Conservation (phyloP, 257 asterid species). For the Knoxia roxburghii region DNA sequence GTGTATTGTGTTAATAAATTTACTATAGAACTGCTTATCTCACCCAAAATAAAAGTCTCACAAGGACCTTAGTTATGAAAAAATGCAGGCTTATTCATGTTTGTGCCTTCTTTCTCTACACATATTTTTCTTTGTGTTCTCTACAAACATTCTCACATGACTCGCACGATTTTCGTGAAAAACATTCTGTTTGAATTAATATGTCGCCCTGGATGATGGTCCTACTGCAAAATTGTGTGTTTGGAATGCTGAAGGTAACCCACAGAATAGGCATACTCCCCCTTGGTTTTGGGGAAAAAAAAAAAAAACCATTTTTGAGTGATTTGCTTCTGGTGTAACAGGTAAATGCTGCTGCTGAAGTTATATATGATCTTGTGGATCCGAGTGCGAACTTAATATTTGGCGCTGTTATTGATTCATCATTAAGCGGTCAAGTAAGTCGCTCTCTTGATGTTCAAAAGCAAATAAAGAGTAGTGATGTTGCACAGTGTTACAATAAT, state of each 20-base stretch:
- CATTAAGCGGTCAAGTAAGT: conserved; percentile 86
- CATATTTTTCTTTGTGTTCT: not conserved
- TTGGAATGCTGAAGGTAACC: not conserved
- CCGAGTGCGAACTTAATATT: conserved; percentile 94
- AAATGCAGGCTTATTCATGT: no score
- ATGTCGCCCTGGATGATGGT: not conserved
- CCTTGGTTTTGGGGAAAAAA: not conserved
- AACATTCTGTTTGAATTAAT: not conserved
- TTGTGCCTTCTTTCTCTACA: not conserved
- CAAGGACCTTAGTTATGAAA: no score
- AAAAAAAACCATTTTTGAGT: not conserved
- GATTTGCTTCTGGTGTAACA: conserved; percentile 16
- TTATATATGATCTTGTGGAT: conserved; percentile 90
- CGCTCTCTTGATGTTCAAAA: not conserved
- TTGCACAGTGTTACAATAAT: not conserved
- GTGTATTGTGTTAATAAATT: not conserved
- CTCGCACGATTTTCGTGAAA: not conserved
- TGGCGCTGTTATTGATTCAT: conserved; percentile 89
- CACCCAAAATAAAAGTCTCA: no score
- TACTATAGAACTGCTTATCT: no score
- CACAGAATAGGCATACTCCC: not conserved
- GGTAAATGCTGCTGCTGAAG: conserved; percentile 97
- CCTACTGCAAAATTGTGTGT: no score
- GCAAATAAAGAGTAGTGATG: not conserved
- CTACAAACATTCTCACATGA: not conserved